Conservation (phyloP, 164 flowering plant genomes). For the Cinnamomum micranthum region DNA sequence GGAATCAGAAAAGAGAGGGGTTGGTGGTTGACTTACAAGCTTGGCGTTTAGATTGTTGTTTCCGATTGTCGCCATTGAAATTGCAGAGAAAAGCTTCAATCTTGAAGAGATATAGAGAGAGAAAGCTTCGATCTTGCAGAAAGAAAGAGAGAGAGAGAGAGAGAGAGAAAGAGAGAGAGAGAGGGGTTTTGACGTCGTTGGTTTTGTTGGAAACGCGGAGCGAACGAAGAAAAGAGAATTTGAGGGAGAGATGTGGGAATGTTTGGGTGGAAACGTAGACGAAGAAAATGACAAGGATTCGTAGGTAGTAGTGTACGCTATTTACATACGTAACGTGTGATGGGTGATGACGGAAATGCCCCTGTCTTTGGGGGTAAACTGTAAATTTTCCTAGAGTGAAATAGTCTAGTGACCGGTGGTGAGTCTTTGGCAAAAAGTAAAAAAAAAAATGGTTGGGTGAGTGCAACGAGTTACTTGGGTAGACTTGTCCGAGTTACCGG, state of each 20-base stretch:
- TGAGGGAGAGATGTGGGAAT: background rate
- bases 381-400: no score
- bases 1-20: background rate
- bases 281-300: background rate
- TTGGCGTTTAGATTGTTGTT: slow-evolving; percentile 77
- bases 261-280: background rate
- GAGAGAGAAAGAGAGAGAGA: background rate
- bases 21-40: slow-evolving; percentile 39
- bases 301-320: no score
- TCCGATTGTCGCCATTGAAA: slow-evolving; percentile 50
- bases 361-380: no score
- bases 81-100: slow-evolving; percentile 5
- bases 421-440: no score
- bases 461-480: no score
- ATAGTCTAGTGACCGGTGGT: no score
- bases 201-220: background rate
- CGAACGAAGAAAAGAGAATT: background rate
- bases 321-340: no score
- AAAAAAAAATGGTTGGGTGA: no score
- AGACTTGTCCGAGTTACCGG: no score
- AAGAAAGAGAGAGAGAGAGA: background rate
- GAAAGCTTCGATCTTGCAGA: no score
- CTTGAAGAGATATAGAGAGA: background rate
- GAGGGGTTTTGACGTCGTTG: background rate
- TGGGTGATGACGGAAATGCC: no score